Conservation (phyloP, 495 filamentous ascomycete genomes). For the Letharia columbiana region DNA sequence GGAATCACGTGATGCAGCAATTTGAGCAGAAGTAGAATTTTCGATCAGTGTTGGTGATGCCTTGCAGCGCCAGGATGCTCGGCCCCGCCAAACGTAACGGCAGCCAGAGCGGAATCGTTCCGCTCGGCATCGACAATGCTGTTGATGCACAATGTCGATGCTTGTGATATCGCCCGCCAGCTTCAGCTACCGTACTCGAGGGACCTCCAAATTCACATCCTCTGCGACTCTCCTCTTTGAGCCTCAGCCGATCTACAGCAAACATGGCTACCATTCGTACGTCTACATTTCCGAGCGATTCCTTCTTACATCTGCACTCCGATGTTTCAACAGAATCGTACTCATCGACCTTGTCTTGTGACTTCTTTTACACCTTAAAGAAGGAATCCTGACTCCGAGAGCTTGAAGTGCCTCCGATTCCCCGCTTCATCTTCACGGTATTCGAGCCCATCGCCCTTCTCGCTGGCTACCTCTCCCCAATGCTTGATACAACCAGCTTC, state of each 20-base stretch:
- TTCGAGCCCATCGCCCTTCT: slow-evolving; percentile 60
- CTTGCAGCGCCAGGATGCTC: background rate
- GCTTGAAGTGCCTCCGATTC: slow-evolving; percentile 37
- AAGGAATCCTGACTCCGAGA: too few relatives aligned
- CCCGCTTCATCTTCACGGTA: slow-evolving; percentile 48
- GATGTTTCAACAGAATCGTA: too few relatives aligned
- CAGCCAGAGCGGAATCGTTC: background rate
- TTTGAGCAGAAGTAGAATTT: too few relatives aligned
- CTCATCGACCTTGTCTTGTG: too few relatives aligned
- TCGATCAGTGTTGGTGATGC: background rate
- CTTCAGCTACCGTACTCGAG: too few relatives aligned
- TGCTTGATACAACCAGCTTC: slow-evolving; percentile 51
- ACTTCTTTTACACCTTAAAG: too few relatives aligned
- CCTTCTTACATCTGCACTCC: too few relatives aligned
- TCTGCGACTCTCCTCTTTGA: background rate
- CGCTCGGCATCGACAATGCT: background rate
- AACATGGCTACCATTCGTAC: slow-evolving; percentile 39
- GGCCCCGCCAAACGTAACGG: background rate
- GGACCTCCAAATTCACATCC: too few relatives aligned
- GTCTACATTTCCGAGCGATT: too few relatives aligned
- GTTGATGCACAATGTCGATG: too few relatives aligned
- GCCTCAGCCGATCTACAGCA: background rate
- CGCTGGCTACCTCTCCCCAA: slow-evolving; percentile 46
- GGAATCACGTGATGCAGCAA: background rate
- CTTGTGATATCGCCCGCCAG: too few relatives aligned